phyloP scores from a whole-genome alignment of 2,329 filamentous ascomycete species.

The Ambrosiella beaveri region DNA sequence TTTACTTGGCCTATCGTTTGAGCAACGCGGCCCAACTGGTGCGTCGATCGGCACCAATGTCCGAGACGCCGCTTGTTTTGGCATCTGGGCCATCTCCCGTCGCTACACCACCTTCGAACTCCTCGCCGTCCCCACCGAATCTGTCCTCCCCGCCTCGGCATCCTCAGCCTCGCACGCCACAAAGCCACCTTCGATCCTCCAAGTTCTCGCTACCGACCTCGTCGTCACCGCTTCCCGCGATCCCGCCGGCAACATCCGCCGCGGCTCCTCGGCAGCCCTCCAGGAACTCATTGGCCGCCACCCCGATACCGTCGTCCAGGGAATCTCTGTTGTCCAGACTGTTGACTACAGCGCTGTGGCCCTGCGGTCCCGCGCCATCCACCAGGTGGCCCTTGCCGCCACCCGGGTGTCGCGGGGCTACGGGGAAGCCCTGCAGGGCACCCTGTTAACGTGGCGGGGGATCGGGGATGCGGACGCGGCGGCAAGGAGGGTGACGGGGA shows the following conservation, averaged over 20 bases:
- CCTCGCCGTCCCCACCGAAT: slow-evolving; percentile 37
- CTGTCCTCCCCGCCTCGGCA: slow-evolving; percentile 25
- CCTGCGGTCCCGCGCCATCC: slow-evolving; percentile 64
- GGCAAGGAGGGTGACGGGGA: slow-evolving; percentile 55
- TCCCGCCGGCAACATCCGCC: slow-evolving; percentile 78
- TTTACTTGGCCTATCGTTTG: slow-evolving; percentile 66
- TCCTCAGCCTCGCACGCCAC: slow-evolving; percentile 18
- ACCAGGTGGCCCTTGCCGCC: slow-evolving; percentile 54
- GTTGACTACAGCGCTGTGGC: slow-evolving; percentile 92
- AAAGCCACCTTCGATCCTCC: slow-evolving; percentile 38
- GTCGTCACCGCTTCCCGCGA: slow-evolving; percentile 72
- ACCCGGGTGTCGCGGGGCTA: slow-evolving; percentile 51
- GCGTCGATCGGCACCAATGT: slow-evolving; percentile 76
- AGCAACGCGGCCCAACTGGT: slow-evolving; percentile 75
- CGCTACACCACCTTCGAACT: slow-evolving; percentile 73
- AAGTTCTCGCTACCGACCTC: slow-evolving; percentile 65
- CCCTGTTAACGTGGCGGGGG: slow-evolving; percentile 70
- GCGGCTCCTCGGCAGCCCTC: slow-evolving; percentile 80
- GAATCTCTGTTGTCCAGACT: slow-evolving; percentile 71
- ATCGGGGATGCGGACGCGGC: slow-evolving; percentile 61
- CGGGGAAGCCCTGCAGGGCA: slow-evolving; percentile 51
- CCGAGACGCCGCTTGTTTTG: slow-evolving; percentile 87
- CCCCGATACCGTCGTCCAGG: slow-evolving; percentile 64
- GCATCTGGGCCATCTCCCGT: slow-evolving; percentile 80
- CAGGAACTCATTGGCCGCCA: slow-evolving; percentile 90